Percentiles rank a stretch among this genome's conserved stretches.
Conservation (phyloP, 495 filamentous ascomycete species). For the Diplogelasinospora grovesii region DNA sequence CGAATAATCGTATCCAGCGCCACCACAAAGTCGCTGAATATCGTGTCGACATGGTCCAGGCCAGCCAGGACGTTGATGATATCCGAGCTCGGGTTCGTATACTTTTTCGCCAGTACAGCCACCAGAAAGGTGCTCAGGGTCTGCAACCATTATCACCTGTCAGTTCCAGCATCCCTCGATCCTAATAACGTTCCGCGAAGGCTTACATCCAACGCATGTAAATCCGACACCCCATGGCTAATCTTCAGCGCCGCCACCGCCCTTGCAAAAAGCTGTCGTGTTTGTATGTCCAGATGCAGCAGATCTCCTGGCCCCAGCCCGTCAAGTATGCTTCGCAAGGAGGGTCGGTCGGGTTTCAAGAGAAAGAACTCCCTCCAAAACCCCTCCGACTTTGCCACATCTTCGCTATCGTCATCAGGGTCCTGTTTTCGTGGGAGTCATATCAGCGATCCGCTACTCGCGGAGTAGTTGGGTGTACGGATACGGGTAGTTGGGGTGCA, state of each 20-base stretch:
- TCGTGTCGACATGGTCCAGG: slow-evolving; percentile 74
- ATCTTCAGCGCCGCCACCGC: slow-evolving; percentile 63
- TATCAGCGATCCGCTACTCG: too few relatives aligned
- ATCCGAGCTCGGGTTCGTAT: slow-evolving; percentile 93
- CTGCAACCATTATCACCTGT: slow-evolving; percentile 37
- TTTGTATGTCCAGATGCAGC: slow-evolving; percentile 65
- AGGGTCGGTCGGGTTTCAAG: slow-evolving; percentile 63
- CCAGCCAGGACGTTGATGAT: slow-evolving; percentile 86
- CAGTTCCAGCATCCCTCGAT: slow-evolving; percentile 19
- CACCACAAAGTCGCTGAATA: slow-evolving; percentile 83
- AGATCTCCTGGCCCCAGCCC: slow-evolving; percentile 65
- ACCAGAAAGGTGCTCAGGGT: slow-evolving; percentile 86
- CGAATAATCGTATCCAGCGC: slow-evolving; percentile 75
- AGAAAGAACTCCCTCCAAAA: slow-evolving; percentile 98
- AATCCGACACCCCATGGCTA: slow-evolving; percentile 55
- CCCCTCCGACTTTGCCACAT: slow-evolving; percentile 66
- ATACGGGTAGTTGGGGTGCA: too few relatives aligned
- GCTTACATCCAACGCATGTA: slow-evolving; percentile 84
- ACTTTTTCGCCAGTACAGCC: slow-evolving; percentile 74
- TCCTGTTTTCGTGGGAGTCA: background rate
- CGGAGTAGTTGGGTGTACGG: too few relatives aligned
- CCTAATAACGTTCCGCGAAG: slow-evolving; percentile 12
- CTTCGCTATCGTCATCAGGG: slow-evolving; percentile 50
- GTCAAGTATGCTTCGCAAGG: slow-evolving; percentile 60
- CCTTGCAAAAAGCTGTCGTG: slow-evolving; percentile 68